Evolutionary conservation across 2,329 filamentous ascomycete genomes (phyloP).

Genomic region (Sporothrix protearum): DNA sequence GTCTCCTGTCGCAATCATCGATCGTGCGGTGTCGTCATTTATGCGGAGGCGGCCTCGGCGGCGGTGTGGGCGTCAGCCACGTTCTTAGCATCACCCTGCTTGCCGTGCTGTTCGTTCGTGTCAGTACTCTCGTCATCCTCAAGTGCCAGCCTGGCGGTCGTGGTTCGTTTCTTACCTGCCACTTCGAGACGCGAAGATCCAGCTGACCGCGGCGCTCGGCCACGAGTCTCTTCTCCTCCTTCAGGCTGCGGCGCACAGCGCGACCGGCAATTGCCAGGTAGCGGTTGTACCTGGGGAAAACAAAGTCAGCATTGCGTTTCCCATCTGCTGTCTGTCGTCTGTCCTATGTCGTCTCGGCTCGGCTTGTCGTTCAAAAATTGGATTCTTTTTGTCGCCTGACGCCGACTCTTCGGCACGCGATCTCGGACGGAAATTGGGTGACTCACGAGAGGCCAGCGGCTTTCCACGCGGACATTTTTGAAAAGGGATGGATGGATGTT

Average conservation of each 20-base stretch:
- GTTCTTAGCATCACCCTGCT: constrained; percentile 81
- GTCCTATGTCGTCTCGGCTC: neutral
- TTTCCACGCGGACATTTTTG: constrained; percentile 99
- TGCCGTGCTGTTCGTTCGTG: constrained; percentile 85
- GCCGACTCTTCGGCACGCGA: neutral
- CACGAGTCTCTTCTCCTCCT: constrained; percentile 83
- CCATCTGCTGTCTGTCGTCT: neutral
- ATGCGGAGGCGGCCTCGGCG: constrained; percentile 31
- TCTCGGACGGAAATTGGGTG: constrained; percentile 22
- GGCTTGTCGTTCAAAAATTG: constrained; percentile 7
- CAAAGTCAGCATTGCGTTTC: neutral
- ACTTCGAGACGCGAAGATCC: constrained; percentile 89
- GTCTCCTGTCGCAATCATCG: neutral
- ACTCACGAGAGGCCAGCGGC: constrained; percentile 92
- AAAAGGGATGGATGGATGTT: constrained; percentile 34
- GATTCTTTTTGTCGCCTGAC: constrained; percentile 27
- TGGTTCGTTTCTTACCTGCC: constrained; percentile 65
- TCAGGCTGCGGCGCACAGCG: constrained; percentile 92
- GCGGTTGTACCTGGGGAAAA: constrained; percentile 84
- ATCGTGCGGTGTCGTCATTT: constrained; percentile 16
- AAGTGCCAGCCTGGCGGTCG: neutral
- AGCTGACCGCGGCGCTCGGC: constrained; percentile 88
- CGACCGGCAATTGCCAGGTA: constrained; percentile 94
- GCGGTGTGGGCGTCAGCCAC: constrained; percentile 57
- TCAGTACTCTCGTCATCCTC: neutral